phyloP scores from a whole-genome alignment of 2,329 filamentous ascomycete genomes.

The Talaromyces sp. region DNA sequence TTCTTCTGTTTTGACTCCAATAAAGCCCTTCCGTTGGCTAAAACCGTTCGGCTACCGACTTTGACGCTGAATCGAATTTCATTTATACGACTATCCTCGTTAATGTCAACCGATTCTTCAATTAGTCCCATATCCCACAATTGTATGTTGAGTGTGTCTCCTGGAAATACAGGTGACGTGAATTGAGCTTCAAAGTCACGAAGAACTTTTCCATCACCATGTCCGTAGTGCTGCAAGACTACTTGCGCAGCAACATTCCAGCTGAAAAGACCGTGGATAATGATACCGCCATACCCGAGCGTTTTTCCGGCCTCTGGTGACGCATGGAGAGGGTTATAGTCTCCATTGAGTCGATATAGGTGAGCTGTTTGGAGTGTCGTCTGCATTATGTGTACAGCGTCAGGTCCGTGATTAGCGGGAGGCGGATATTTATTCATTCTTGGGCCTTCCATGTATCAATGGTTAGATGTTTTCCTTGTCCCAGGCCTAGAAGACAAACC shows the following conservation, averaged over 20 bases:
- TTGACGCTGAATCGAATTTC: slow-evolving; percentile 1
- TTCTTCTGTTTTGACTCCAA: not conserved
- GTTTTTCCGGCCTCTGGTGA: slow-evolving; percentile 38
- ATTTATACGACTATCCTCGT: no score
- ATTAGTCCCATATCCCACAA: slow-evolving; percentile 51
- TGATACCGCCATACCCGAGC: slow-evolving; percentile 43
- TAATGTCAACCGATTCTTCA: not conserved
- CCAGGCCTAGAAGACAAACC: slow-evolving; percentile 11
- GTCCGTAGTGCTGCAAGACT: slow-evolving; percentile 37
- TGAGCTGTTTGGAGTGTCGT: slow-evolving; percentile 37
- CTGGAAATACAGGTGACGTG: slow-evolving; percentile 44
- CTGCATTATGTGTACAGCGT: slow-evolving; percentile 33
- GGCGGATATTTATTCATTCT: not conserved
- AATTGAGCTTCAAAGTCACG: slow-evolving; percentile 44
- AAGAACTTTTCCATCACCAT: slow-evolving; percentile 36
- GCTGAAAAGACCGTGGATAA: slow-evolving; percentile 44
- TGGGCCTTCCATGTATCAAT: no score
- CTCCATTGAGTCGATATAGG: slow-evolving; percentile 44
- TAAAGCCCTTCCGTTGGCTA: slow-evolving; percentile 69
- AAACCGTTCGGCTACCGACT: slow-evolving; percentile 67
- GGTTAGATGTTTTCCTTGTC: no score
- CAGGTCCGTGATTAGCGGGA: slow-evolving; percentile 31
- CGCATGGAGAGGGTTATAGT: slow-evolving; percentile 47
- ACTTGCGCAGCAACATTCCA: slow-evolving; percentile 46
- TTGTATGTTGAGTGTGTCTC: slow-evolving; percentile 61